Evolutionary conservation across 2,329 filamentous ascomycete genomes (phyloP), one percentile per base, ranked within the genome.

Genomic region (Monilinia vaccinii-corymbosi): DNA sequence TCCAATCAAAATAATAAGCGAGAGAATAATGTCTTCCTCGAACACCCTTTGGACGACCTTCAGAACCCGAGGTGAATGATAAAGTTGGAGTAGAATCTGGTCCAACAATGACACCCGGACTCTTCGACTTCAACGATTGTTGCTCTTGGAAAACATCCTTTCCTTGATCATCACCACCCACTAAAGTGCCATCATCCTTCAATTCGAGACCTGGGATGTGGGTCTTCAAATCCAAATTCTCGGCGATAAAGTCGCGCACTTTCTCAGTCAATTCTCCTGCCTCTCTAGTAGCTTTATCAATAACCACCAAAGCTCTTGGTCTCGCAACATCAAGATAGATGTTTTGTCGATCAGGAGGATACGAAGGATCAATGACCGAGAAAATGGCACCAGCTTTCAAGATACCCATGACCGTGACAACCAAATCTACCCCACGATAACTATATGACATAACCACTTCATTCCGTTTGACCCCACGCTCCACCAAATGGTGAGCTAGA

Each of bases 371-470:
- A 23, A 96, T 81, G 46, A 87, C 82, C 4, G 76, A 83, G 65
- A 86, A 77, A 7, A 81, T 86, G 49, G 81, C 81, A 61, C 85
- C 86, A 51, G 65, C 70, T 62, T 74, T 78, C 77, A 71, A 84
- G 71, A 80, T 81, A 62, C 91, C 92, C 89, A 96, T 96, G 58
- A 91, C 85, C 40, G 87, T 84, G 9, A 89, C 83, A 0, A 89
- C 86, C 45, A 89, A 75, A 67, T 89, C 89, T 38, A 96, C 91
- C 60, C 85, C 85, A 61, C 92, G 84, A 74, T 96, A 83, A 60
- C 90, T 90, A 71, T 86, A 97, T 64, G 94, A 89, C 89, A 96
- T 96, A 68, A 96, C 91, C 2, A 96, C 91, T 71, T 97, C 91
- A 10, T 91, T 91, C 66, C 84, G 79, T 61, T 85, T 79, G 64